Conservation (phyloP, 2,329 filamentous ascomycete genomes). For the Rhytidhysteron rufulum region DNA sequence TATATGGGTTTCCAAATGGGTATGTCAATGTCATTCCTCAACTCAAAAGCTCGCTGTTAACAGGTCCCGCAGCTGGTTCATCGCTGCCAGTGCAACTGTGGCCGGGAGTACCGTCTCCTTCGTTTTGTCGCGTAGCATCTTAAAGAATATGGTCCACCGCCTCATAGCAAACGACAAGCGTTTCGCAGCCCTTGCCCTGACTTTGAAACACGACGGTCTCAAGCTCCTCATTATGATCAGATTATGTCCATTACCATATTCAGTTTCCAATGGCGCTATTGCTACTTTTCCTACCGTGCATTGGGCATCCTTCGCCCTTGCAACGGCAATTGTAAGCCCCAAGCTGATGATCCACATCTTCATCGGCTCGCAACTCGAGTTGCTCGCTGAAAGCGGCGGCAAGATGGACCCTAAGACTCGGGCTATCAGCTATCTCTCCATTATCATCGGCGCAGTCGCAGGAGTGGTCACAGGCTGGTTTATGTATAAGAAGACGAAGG, state of each 20-base stretch:
- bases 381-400: constrained; percentile 77
- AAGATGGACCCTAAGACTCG: constrained; percentile 78
- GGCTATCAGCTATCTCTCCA: constrained; percentile 77
- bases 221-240: constrained; percentile 88
- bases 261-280: constrained; percentile 87
- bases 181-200: constrained; percentile 83
- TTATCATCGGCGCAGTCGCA: constrained; percentile 65
- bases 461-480: constrained; percentile 75
- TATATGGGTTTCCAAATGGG: constrained; percentile 68
- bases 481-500: constrained; percentile 67
- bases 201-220: constrained; percentile 84
- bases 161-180: constrained; percentile 79
- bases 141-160: constrained; percentile 73
- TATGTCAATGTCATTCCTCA: constrained; percentile 49
- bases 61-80: constrained; percentile 65
- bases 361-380: constrained; percentile 77
- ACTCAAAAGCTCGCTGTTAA: constrained; percentile 3
- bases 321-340: constrained; percentile 76
- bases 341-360: constrained; percentile 92
- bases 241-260: constrained; percentile 89
- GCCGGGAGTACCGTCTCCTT: constrained; percentile 77
- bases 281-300: constrained; percentile 88
- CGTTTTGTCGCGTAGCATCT: constrained; percentile 71
- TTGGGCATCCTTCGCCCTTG: constrained; percentile 70
- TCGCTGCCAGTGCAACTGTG: constrained; percentile 75